phyloP scores from a whole-genome alignment of 257 asterid genomes.

The Henckelia pumila region DNA sequence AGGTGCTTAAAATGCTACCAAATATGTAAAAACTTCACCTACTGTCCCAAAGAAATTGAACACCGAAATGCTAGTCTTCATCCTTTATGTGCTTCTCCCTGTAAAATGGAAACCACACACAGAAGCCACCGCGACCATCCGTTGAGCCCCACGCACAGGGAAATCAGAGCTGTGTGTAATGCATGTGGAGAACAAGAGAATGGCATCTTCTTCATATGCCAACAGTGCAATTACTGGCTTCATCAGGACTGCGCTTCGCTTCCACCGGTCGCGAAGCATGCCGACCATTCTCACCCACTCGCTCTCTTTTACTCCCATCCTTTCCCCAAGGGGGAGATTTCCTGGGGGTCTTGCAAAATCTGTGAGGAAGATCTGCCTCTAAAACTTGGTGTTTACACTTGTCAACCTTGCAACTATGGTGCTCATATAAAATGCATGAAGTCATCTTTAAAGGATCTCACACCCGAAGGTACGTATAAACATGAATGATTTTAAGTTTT shows the following conservation, averaged over 20 bases:
- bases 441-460: no score
- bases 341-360: not conserved
- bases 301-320: constrained; percentile 1
- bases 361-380: not conserved
- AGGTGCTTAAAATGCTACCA: not conserved
- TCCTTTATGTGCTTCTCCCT: not conserved
- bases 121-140: constrained; percentile 10
- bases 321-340: no score
- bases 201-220: not conserved
- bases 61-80: not conserved
- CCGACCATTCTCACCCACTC: not conserved
- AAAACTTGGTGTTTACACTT: not conserved
- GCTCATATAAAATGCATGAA: not conserved
- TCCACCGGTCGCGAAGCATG: constrained; percentile 2
- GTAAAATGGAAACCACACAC: constrained; percentile 2
- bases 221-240: constrained; percentile 16
- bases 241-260: constrained; percentile 22
- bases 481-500: no score
- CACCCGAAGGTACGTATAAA: no score
- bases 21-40: not conserved
- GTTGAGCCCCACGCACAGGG: not conserved
- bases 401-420: not conserved
- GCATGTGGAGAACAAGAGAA: constrained; percentile 15
- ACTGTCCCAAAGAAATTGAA: not conserved
- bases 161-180: not conserved